phyloP scores from a whole-genome alignment of 2,329 filamentous ascomycete species.

The Arachnomyces sp. region DNA sequence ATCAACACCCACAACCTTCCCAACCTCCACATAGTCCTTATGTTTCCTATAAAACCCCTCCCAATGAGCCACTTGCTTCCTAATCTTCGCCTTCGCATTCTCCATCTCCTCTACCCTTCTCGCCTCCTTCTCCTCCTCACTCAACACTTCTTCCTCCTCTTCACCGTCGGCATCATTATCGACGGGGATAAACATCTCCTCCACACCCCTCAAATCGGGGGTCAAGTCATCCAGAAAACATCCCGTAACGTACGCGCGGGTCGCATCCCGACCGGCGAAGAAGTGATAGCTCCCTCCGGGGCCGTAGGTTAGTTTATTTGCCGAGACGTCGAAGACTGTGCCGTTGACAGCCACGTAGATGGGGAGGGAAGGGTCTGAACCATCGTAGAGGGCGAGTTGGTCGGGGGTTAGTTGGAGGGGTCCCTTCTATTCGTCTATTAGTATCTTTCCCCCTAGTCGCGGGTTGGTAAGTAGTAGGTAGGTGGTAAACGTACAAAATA shows the following conservation, averaged over 20 bases:
- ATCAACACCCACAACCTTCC: conserved; percentile 54
- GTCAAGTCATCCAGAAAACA: conserved; percentile 84
- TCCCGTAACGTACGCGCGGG: conserved; percentile 82
- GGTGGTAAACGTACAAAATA: conserved; percentile 48
- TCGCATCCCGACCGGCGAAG: conserved; percentile 81
- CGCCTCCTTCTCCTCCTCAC: conserved; percentile 39
- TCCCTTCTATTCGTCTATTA: conserved; percentile 30
- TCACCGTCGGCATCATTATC: conserved; percentile 49
- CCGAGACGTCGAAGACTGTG: conserved; percentile 58
- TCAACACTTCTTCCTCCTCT: conserved; percentile 23
- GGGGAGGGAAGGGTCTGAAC: conserved; percentile 64
- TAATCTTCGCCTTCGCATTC: conserved; percentile 57
- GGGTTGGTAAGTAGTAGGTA: background rate
- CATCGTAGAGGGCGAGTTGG: conserved; percentile 70
- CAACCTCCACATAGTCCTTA: conserved; percentile 74
- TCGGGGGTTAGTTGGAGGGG: conserved; percentile 66
- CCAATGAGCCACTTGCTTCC: conserved; percentile 70
- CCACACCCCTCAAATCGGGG: conserved; percentile 76
- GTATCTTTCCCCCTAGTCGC: background rate
- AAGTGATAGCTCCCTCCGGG: conserved; percentile 79
- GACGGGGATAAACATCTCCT: conserved; percentile 70
- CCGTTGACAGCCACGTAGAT: conserved; percentile 81
- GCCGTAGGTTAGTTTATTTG: conserved; percentile 56
- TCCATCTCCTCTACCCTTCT: conserved; percentile 56
- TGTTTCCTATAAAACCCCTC: conserved; percentile 71